Evolutionary conservation across 2,329 filamentous ascomycete species (phyloP).

Genomic region (Dothideomycetidae sp.): DNA sequence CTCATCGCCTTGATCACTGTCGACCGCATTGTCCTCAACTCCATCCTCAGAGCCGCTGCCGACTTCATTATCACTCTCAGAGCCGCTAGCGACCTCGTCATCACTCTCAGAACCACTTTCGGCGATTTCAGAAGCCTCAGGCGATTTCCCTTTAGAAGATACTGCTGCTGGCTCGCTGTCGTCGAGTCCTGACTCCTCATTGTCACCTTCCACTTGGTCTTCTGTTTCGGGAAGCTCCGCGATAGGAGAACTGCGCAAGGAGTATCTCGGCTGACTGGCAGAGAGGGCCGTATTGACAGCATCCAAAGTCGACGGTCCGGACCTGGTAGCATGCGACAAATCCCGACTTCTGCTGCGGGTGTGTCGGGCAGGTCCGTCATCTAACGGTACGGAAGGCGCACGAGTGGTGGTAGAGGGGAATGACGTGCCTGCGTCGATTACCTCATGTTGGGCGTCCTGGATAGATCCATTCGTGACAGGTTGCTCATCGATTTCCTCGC

Average conservation of each 20-base stretch:
- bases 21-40: slow-evolving; percentile 3
- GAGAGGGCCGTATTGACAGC: background rate
- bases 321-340: background rate
- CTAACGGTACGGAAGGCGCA: background rate
- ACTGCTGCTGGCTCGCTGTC: background rate
- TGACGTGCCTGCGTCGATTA: background rate
- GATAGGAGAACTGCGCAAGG: background rate
- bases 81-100: background rate
- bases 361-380: background rate
- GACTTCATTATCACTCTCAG: background rate
- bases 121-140: background rate
- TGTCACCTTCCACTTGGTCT: background rate
- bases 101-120: background rate
- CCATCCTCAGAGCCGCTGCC: background rate
- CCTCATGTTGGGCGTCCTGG: slow-evolving; percentile 5
- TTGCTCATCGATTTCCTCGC: slow-evolving; percentile 4
- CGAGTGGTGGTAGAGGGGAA: slow-evolving; percentile 3
- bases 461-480: slow-evolving; percentile 7
- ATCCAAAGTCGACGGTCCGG: background rate
- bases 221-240: background rate
- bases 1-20: slow-evolving; percentile 1
- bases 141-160: background rate
- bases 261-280: background rate
- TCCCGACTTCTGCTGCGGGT: background rate
- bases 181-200: background rate